These are phyloP conservation scores for Microdochium bolleyi DNA, from an alignment of 2,329 filamentous ascomycete genomes.

Conservation along the genomic window DNA sequence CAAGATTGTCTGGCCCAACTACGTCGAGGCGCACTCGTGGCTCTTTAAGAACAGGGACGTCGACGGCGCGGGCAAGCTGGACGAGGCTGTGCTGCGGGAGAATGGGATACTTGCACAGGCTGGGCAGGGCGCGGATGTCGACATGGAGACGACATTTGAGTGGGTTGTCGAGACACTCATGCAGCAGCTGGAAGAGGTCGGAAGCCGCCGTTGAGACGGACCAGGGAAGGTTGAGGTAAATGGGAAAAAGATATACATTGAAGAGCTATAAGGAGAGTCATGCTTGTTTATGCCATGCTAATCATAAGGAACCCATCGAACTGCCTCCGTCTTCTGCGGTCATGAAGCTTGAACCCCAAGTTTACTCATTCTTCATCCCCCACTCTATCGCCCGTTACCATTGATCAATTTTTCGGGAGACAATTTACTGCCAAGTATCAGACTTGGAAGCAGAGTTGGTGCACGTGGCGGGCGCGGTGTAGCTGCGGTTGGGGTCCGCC, in stretches of 20 bases:
- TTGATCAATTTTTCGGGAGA: neutral
- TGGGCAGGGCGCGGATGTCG: conserved; percentile 36
- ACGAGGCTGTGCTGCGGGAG: conserved; percentile 32
- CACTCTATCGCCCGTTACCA: neutral
- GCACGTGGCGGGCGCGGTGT: conserved; percentile 24
- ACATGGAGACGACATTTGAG: conserved; percentile 53
- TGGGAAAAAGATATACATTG: neutral
- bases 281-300: neutral
- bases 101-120: conserved; percentile 41
- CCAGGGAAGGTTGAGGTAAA: neutral
- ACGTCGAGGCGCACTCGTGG: conserved; percentile 72
- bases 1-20: conserved; percentile 92
- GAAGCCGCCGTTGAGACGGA: neutral
- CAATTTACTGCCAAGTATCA: conserved; percentile 23
- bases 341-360: no score
- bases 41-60: conserved; percentile 67
- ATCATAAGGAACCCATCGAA: neutral
- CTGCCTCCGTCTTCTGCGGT: no score
- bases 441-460: conserved; percentile 15
- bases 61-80: conserved; percentile 39
- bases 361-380: neutral
- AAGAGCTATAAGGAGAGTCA: neutral
- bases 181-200: conserved; percentile 26
- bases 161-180: conserved; percentile 64
- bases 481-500: conserved; percentile 43